Conservation (phyloP, 371 early-diverging fungal genomes). For the Rhizopus microsporus region DNA sequence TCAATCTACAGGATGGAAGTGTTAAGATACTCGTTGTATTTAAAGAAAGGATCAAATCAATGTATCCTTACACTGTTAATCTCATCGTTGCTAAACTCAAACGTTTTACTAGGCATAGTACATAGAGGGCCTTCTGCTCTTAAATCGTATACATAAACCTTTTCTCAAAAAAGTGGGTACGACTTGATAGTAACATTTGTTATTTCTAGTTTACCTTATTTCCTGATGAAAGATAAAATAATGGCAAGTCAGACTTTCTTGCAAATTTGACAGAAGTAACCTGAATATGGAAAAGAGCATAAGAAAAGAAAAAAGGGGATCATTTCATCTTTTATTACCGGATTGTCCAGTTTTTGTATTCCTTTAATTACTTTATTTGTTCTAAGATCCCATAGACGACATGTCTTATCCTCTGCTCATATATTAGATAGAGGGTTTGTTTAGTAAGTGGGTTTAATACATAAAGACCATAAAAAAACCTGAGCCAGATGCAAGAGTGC, state of each 20-base stretch:
- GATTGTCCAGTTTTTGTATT: constrained; percentile 29
- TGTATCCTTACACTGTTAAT: constrained; percentile 36
- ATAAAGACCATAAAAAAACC: constrained; percentile 12
- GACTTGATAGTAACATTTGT: not conserved
- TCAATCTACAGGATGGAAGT: constrained; percentile 34
- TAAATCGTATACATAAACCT: constrained; percentile 46
- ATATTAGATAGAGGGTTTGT: not conserved
- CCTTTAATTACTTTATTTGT: constrained; percentile 30
- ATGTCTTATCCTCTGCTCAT: constrained; percentile 43
- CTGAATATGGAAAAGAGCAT: constrained; percentile 11
- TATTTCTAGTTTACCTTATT: constrained; percentile 25
- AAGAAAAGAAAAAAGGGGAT: not conserved
- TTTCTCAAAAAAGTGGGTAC: not conserved
- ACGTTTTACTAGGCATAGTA: constrained; percentile 23
- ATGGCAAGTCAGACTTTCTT: constrained; percentile 18
- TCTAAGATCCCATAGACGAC: constrained; percentile 47
- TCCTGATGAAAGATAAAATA: constrained; percentile 40
- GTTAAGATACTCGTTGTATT: not conserved
- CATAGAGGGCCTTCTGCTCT: constrained; percentile 33
- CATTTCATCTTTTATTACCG: constrained; percentile 20
- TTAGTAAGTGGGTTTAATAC: not conserved
- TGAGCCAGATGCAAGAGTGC: constrained; percentile 34
- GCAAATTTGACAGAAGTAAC: constrained; percentile 47
- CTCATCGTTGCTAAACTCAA: constrained; percentile 45
- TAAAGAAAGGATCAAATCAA: not conserved